phyloP scores from a whole-genome alignment of 108 stramenopile genomes.

The Cylindrotheca closterium region DNA sequence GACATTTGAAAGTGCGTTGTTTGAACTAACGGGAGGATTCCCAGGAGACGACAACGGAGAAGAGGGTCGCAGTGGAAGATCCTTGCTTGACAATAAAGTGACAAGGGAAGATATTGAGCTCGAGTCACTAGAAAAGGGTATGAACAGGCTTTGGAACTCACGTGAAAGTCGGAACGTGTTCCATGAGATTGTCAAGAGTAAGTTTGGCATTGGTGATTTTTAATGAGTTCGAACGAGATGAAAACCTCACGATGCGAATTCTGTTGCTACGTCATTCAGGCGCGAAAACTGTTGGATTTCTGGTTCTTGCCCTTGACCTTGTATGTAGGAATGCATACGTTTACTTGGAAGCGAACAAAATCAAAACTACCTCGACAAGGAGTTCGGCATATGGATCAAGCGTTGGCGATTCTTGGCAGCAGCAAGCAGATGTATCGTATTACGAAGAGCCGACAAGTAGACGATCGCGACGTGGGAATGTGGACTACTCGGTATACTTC shows the following conservation, averaged over 20 bases:
- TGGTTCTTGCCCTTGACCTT: constrained; percentile 75
- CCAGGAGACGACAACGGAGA: constrained; percentile 14
- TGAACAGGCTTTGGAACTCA: constrained; percentile 78
- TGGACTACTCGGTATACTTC: constrained; percentile 2
- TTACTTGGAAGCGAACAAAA: constrained; percentile 48
- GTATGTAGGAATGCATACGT: constrained; percentile 68
- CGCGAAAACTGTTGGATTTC: constrained; percentile 62
- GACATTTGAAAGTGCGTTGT: constrained; percentile 77
- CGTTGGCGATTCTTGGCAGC: constrained; percentile 41
- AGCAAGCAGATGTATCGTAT: constrained; percentile 14
- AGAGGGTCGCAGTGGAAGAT: constrained; percentile 36
- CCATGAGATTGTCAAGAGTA: constrained; percentile 59
- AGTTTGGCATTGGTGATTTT: not conserved
- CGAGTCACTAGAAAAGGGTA: constrained; percentile 67
- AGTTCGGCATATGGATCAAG: constrained; percentile 3
- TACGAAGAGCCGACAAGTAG: constrained; percentile 19
- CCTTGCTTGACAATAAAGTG: constrained; percentile 51
- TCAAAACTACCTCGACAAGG: constrained; percentile 1
- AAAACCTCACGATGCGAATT: not conserved
- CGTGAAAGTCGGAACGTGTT: constrained; percentile 64
- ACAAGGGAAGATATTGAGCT: constrained; percentile 79
- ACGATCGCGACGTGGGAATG: constrained; percentile 12
- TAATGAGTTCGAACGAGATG: not conserved
- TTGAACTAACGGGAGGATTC: constrained; percentile 67
- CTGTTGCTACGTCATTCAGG: constrained; percentile 8